These are phyloP conservation scores for Scheffersomyces illinoinensis DNA, from an alignment of 1,139 yeast genomes.

Conservation along the genomic window DNA sequence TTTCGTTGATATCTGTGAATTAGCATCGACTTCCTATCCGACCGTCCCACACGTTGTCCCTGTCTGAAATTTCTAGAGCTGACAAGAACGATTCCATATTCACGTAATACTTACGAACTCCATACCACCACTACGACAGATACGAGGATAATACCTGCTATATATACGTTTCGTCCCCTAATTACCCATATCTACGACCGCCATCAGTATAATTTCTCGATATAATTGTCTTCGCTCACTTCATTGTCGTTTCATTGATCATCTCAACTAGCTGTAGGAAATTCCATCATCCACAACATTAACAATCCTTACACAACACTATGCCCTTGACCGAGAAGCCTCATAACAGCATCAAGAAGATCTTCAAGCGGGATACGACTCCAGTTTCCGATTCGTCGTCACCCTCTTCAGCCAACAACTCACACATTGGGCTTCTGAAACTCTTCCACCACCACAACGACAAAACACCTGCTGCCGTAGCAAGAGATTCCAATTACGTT, in stretches of 20 bases:
- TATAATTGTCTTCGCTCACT: too few species aligned
- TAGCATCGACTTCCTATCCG: not conserved
- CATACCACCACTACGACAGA: not conserved
- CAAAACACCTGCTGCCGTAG: conserved; percentile 1
- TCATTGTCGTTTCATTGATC: too few species aligned
- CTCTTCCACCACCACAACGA: conserved; percentile 15
- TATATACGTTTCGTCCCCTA: not conserved
- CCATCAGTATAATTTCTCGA: not conserved
- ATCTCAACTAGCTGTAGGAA: too few species aligned
- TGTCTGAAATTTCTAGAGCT: not conserved
- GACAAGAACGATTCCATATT: not conserved
- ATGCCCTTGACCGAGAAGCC: conserved; percentile 11
- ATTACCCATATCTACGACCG: not conserved
- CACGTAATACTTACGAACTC: not conserved
- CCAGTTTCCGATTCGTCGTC: conserved; percentile 7
- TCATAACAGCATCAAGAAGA: conserved; percentile 18
- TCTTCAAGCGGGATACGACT: conserved; percentile 19
- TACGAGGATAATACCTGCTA: too few species aligned
- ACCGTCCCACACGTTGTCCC: not conserved
- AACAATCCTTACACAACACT: not conserved
- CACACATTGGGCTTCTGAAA: conserved; percentile 30
- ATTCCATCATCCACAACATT: not conserved
- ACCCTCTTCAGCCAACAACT: conserved; percentile 6
- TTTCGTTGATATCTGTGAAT: not conserved
- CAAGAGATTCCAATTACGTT: not conserved